Percentiles rank a stretch among this genome's conserved stretches.
Conservation (phyloP, 768 basidiomycete species). For the Boletales sp. region DNA sequence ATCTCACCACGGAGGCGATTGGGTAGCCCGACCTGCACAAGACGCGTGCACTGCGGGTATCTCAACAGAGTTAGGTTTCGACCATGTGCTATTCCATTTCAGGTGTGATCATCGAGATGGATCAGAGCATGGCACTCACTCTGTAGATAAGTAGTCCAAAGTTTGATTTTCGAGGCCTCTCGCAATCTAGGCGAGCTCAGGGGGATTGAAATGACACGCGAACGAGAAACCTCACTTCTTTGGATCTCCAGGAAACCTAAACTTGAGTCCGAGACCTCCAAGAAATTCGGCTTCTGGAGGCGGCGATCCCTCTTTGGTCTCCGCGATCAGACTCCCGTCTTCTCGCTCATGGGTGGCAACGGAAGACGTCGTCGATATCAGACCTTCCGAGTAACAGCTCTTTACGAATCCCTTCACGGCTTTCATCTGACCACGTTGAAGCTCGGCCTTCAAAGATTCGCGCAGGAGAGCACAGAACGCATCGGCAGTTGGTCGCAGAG, state of each 20-base stretch:
- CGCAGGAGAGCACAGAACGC: slow-evolving; percentile 87
- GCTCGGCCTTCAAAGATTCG: slow-evolving; percentile 83
- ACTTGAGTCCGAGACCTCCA: slow-evolving; percentile 75
- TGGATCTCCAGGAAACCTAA: slow-evolving; percentile 90
- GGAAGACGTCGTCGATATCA: slow-evolving; percentile 55
- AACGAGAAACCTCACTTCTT: slow-evolving; percentile 61
- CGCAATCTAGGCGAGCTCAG: slow-evolving; percentile 53
- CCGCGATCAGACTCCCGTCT: slow-evolving; percentile 59
- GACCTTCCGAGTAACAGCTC: slow-evolving; percentile 92
- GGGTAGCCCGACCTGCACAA: slow-evolving; percentile 95
- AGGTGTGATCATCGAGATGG: slow-evolving; percentile 9
- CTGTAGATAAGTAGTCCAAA: slow-evolving; percentile 87
- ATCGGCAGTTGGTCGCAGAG: slow-evolving; percentile 89
- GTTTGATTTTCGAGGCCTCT: slow-evolving; percentile 91
- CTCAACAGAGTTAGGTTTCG: slow-evolving; percentile 93
- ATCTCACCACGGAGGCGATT: slow-evolving; percentile 93
- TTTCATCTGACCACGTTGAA: slow-evolving; percentile 93
- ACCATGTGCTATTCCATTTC: slow-evolving; percentile 64
- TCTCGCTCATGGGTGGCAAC: slow-evolving; percentile 66
- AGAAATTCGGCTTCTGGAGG: slow-evolving; percentile 57
- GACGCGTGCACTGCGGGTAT: slow-evolving; percentile 95
- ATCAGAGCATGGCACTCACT: slow-evolving; percentile 41
- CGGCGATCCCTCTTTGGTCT: slow-evolving; percentile 46
- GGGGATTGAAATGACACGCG: background rate
- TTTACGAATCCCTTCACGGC: slow-evolving; percentile 84